Evolutionary conservation across 306 rosid species (phyloP).

Genomic region (Prunus davidiana): DNA sequence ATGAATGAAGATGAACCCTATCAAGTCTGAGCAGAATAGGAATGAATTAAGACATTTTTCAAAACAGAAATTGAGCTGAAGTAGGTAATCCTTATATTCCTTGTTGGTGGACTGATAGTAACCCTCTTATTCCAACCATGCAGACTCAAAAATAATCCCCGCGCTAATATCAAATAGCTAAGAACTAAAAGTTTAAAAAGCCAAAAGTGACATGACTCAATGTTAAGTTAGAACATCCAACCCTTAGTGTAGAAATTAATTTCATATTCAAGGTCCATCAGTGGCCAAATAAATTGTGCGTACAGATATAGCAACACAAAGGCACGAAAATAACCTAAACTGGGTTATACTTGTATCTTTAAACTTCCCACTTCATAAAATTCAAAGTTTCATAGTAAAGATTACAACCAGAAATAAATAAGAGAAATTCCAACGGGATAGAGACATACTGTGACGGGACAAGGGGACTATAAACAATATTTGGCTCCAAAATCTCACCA

Average conservation of each 20-base stretch:
- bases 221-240: not conserved
- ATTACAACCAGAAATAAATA: not conserved
- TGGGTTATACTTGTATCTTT: not conserved
- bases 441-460: slow-evolving; percentile 91
- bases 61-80: not conserved
- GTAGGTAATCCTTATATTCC: not conserved
- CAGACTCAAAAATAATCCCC: not conserved
- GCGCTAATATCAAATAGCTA: not conserved
- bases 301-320: not conserved
- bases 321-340: not conserved
- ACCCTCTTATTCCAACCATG: not conserved
- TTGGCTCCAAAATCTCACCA: slow-evolving; percentile 96
- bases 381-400: not conserved
- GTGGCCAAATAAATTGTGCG: not conserved
- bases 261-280: not conserved
- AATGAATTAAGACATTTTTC: not conserved
- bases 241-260: not conserved
- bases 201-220: not conserved
- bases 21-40: not conserved
- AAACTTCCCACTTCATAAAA: not conserved
- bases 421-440: slow-evolving; percentile 28
- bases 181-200: not conserved
- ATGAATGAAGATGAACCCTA: not conserved
- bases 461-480: slow-evolving; percentile 88
- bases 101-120: not conserved